Evolutionary conservation across 352 stramenopile genomes (phyloP).

Genomic region (Globisporangium barbulae): DNA sequence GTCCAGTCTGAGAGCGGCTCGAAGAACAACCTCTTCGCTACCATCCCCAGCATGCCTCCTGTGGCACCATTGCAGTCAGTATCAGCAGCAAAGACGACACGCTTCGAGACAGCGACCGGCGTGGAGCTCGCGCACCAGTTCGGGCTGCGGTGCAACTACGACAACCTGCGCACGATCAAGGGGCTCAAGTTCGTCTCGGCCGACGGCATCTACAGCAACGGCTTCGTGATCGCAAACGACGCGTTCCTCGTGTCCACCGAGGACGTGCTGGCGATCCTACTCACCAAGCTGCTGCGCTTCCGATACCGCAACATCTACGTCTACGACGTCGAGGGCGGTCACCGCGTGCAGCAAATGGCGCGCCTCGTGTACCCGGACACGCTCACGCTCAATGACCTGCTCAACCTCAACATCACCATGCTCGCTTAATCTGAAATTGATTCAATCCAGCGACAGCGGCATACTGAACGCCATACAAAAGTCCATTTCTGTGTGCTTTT

Average conservation of each 20-base stretch:
- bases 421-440: background rate
- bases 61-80: background rate
- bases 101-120: slow-evolving; percentile 5
- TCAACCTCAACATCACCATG: slow-evolving; percentile 11
- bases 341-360: slow-evolving; percentile 11
- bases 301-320: slow-evolving; percentile 5
- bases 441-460: background rate
- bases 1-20: background rate
- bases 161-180: slow-evolving; percentile 7
- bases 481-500: background rate
- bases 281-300: slow-evolving; percentile 15
- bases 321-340: slow-evolving; percentile 9
- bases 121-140: slow-evolving; percentile 8
- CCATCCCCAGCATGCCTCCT: background rate
- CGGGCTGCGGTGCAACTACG: slow-evolving; percentile 7
- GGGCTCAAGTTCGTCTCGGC: slow-evolving; percentile 2
- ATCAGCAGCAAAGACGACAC: background rate
- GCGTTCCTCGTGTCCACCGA: slow-evolving; percentile 11
- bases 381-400: slow-evolving; percentile 2
- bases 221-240: slow-evolving; percentile 5
- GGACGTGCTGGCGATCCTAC: slow-evolving; percentile 11
- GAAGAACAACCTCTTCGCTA: background rate
- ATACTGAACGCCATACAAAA: slow-evolving; percentile 5
- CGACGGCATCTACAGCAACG: slow-evolving; percentile 1
- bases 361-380: slow-evolving; percentile 4